Percentiles rank a stretch among this genome's conserved stretches.
Conservation (phyloP, 1,284 basidiomycete genomes). For the Austroboletus novae-zelandiae region DNA sequence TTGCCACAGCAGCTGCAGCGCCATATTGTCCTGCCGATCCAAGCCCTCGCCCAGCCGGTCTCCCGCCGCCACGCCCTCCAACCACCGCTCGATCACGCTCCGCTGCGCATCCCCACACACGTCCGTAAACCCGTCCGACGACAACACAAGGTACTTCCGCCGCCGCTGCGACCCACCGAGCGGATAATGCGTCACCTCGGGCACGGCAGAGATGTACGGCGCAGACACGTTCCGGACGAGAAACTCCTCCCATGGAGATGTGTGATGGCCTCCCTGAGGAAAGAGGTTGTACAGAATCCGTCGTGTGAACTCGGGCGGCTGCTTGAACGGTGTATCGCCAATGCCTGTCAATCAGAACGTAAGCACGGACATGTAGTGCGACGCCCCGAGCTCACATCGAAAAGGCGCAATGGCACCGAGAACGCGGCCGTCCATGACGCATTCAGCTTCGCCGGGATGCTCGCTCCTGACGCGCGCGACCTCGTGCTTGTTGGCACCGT, state of each 20-base stretch:
- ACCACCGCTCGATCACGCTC: slow-evolving; percentile 48
- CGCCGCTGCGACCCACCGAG: slow-evolving; percentile 35
- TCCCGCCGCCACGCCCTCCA: slow-evolving; percentile 19
- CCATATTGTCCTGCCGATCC: slow-evolving; percentile 28
- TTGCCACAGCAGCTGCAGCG: slow-evolving; percentile 53
- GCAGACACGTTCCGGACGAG: slow-evolving; percentile 60
- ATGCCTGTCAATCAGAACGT: slow-evolving; percentile 44
- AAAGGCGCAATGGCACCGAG: slow-evolving; percentile 70
- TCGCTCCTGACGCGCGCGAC: slow-evolving; percentile 54
- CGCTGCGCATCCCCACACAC: slow-evolving; percentile 49
- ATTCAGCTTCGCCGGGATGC: slow-evolving; percentile 65
- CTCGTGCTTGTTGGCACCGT: slow-evolving; percentile 59
- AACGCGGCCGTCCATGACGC: slow-evolving; percentile 58
- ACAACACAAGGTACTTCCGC: slow-evolving; percentile 55
- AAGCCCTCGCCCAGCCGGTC: background rate
- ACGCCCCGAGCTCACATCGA: slow-evolving; percentile 48
- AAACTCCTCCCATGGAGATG: slow-evolving; percentile 62
- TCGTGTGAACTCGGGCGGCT: slow-evolving; percentile 65
- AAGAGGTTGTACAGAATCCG: slow-evolving; percentile 64
- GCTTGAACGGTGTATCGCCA: slow-evolving; percentile 70
- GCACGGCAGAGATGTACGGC: slow-evolving; percentile 63
- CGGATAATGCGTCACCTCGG: slow-evolving; percentile 57
- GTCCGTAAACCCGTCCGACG: slow-evolving; percentile 67
- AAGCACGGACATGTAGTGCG: slow-evolving; percentile 4
- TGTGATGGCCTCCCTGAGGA: slow-evolving; percentile 57